Conservation (phyloP, 805 yeast species). For the Saccharomycopsis sp. region DNA sequence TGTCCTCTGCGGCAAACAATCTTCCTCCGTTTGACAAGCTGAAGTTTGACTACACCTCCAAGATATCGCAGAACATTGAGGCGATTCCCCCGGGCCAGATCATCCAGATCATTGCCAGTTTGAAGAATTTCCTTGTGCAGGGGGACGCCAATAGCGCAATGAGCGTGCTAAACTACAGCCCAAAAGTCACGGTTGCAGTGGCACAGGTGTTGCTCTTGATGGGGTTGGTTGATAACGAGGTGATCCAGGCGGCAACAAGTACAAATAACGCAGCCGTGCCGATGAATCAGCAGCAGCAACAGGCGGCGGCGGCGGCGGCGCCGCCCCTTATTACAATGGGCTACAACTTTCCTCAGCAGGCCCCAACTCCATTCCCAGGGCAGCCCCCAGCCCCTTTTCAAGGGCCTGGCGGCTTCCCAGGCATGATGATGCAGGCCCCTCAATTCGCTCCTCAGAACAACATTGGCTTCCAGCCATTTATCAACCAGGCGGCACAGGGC, state of each 20-base stretch:
- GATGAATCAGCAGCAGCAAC: no score
- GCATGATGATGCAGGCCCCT: conserved; percentile 10
- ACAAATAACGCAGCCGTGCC: no score
- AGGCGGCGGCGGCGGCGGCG: conserved; percentile 39
- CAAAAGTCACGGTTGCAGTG: conserved; percentile 53
- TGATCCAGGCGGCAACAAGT: conserved; percentile 46
- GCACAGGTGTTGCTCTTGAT: conserved; percentile 67
- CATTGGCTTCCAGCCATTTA: not conserved
- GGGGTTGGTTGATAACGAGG: conserved; percentile 66
- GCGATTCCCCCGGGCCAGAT: conserved; percentile 62
- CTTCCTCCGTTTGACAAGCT: conserved; percentile 43
- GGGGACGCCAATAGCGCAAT: conserved; percentile 38
- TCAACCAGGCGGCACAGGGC: not conserved
- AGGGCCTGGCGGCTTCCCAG: conserved; percentile 36
- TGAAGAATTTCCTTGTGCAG: conserved; percentile 47
- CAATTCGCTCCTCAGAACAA: not conserved
- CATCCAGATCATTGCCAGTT: conserved; percentile 57
- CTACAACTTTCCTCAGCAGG: conserved; percentile 76
- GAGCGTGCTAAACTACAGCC: conserved; percentile 43
- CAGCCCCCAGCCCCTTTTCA: no score
- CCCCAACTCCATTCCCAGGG: not conserved
- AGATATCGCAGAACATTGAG: conserved; percentile 51
- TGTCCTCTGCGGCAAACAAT: conserved; percentile 47
- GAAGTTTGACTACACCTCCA: conserved; percentile 41
- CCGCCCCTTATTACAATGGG: no score